A percentile compares a stretch with the other conserved stretches of the same genome.
Evolutionary conservation across 331 rosid genomes (phyloP).

Genomic region (Quercus lobata): DNA sequence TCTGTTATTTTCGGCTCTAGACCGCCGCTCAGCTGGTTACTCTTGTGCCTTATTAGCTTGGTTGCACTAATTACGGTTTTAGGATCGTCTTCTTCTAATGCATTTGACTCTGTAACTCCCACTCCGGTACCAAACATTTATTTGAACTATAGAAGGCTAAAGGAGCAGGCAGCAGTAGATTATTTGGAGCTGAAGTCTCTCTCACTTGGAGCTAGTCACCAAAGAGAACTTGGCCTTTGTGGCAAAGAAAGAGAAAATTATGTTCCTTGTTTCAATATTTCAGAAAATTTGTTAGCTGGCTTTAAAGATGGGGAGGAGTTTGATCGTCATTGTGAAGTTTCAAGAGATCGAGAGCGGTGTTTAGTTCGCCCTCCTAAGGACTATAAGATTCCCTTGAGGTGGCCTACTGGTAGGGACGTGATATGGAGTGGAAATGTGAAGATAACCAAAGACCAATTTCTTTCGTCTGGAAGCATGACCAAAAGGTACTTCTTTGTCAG

Average conservation of each 20-base stretch:
- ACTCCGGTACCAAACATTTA: conserved; percentile 49
- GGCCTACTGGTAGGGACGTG: conserved; percentile 94
- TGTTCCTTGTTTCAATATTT: conserved; percentile 88
- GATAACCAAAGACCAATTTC: conserved; percentile 94
- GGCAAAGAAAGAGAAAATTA: conserved; percentile 80
- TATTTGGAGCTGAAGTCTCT: conserved; percentile 76
- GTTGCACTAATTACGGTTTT: conserved; percentile 66
- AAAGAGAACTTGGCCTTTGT: conserved; percentile 75
- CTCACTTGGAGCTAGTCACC: conserved; percentile 43
- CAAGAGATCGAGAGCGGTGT: conserved; percentile 49
- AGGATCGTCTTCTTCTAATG: conserved; percentile 64
- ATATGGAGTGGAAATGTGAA: conserved; percentile 98
- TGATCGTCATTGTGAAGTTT: conserved; percentile 83
- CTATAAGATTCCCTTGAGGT: conserved; percentile 80
- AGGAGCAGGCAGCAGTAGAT: conserved; percentile 84
- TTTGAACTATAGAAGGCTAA: conserved; percentile 81
- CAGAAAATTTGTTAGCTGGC: conserved; percentile 66
- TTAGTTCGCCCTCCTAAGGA: conserved; percentile 96
- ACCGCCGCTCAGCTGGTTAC: conserved; percentile 73
- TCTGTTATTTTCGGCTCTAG: conserved; percentile 60
- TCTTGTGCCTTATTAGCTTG: conserved; percentile 57
- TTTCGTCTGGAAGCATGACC: conserved; percentile 97
- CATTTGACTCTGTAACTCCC: conserved; percentile 40
- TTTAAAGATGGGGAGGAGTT: conserved; percentile 79
- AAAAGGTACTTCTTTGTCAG: conserved; percentile 61